phyloP scores from a whole-genome alignment of 768 basidiomycete genomes.

The Collybiopsis confluens region DNA sequence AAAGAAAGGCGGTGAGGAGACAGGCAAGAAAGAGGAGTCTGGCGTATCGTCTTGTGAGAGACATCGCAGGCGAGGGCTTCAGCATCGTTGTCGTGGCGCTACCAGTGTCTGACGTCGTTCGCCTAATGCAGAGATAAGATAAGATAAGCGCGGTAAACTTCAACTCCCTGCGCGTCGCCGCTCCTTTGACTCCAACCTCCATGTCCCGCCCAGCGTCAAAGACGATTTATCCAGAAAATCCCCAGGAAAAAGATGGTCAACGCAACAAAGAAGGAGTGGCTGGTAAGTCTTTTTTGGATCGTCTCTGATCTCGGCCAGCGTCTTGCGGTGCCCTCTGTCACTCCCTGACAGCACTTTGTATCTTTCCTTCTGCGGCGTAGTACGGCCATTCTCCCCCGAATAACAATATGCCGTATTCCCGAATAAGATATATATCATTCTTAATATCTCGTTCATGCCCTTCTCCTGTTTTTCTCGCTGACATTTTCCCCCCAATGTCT shows the following conservation, averaged over 20 bases:
- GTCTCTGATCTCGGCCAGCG: no score
- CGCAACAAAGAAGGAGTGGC: constrained; percentile 2
- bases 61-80: not conserved
- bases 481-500: not conserved
- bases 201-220: constrained; percentile 2
- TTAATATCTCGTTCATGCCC: not conserved
- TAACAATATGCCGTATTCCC: no score
- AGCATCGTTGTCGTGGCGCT: not conserved
- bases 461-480: not conserved
- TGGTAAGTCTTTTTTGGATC: not conserved
- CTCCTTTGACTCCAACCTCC: not conserved
- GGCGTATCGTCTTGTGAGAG: constrained; percentile 5
- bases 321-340: not conserved
- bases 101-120: no score
- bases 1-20: not conserved
- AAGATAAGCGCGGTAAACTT: no score
- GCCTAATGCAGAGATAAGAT: no score
- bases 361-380: not conserved
- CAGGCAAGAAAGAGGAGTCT: not conserved
- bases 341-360: not conserved
- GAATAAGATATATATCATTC: not conserved
- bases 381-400: no score
- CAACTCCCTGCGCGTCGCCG: not conserved
- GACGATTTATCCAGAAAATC: not conserved
- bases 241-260: constrained; percentile 1